Base-by-base conservation (phyloP, 192 early-diverging fungal species). In the Spizellomyces punctatus region DNA sequence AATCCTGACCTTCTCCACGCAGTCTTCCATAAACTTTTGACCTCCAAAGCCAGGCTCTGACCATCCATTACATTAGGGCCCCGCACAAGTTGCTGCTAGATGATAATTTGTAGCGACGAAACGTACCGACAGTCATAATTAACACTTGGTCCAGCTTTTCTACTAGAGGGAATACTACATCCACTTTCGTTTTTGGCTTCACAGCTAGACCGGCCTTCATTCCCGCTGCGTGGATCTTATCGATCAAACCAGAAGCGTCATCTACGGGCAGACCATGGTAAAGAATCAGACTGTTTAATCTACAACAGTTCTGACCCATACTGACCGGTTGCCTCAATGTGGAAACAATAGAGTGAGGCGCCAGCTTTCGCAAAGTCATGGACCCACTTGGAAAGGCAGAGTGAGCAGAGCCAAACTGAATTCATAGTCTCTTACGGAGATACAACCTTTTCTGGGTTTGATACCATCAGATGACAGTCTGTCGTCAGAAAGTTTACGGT, bases 11-110 rank as follows among this genome's bases (percentile, higher is more conserved):
- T 98, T 98, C 44, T 88, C 84, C 82, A 98, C 87, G 72, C 91
- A 92, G 68, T 90, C 83, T 10, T 81, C 76, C 94, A 95, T 98
- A 80, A 98, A 95, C 58, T 89, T 80, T 82, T 98, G 96, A 46
- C 96, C 96, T 48, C 96, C 96, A 76, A 98, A 98, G 6, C 96
- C 96, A 48, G 96, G 96, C 76, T 98, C 94, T 73, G 62, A 3
- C n/a, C n/a, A n/a, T 21, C 21, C 36, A 22, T 10, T 16, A 64
- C 10, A 43, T 9, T 22, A 64, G 10, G 36, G 10, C 27, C 27
- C 27, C 27, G 27, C 27, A 3, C 27, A 16, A 0, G 22, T 3
- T 42, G 22, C 50, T 1, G 19, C 9, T 4, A 17, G 21, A 17
- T 9, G 63, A 36, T 36, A 3, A 36, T 36, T 36, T 36, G 60